A percentile compares a stretch with the other conserved stretches of the same genome.
Conservation (phyloP, 805 yeast genomes). For the Ogataea minuta region DNA sequence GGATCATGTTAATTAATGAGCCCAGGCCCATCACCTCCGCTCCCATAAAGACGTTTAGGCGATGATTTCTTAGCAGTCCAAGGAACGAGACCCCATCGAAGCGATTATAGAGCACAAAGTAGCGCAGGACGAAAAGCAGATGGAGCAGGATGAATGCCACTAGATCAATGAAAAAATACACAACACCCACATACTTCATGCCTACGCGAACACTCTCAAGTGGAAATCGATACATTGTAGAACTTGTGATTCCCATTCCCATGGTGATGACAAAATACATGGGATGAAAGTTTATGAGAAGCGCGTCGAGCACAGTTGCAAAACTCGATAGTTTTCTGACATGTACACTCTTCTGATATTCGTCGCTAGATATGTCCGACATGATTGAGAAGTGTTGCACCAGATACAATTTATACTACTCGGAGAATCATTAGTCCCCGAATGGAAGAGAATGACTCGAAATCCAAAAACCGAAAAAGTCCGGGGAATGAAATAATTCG, state of each 20-base stretch:
- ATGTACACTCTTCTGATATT: no score
- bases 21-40: constrained; percentile 78
- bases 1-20: constrained; percentile 60
- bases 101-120: constrained; percentile 36
- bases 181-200: constrained; percentile 44
- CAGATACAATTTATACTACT: background rate
- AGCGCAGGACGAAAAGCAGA: constrained; percentile 39
- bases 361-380: no score
- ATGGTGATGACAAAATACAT: constrained; percentile 71
- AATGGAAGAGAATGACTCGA: background rate
- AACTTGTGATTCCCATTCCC: constrained; percentile 79
- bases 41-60: constrained; percentile 65
- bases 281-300: constrained; percentile 42
- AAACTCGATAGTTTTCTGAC: background rate
- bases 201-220: constrained; percentile 43
- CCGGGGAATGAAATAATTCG: constrained; percentile 5
- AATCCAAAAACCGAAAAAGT: constrained; percentile 1
- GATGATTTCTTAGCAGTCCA: constrained; percentile 38
- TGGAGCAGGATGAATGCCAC: constrained; percentile 45
- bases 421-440: constrained; percentile 3
- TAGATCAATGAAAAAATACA: constrained; percentile 62
- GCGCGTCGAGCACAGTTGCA: constrained; percentile 9
- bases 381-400: background rate
- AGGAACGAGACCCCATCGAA: constrained; percentile 23
- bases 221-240: constrained; percentile 63